Conservation (phyloP, 1,284 basidiomycete genomes). For the Tetrapyrgos nigripes region DNA sequence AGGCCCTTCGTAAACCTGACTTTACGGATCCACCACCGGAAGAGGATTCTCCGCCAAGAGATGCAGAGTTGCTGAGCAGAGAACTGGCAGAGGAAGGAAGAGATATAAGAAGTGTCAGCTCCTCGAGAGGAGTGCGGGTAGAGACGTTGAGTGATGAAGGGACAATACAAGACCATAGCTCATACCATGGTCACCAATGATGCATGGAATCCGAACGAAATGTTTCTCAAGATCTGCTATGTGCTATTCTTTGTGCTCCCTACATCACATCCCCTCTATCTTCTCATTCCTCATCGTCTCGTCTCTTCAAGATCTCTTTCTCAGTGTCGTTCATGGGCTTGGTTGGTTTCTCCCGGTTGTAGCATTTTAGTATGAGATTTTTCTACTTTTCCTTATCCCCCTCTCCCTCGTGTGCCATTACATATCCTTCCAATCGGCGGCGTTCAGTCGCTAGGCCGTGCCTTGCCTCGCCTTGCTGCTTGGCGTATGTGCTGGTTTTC, state of each 20-base stretch:
- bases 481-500: constrained; percentile 5
- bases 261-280: constrained; percentile 9
- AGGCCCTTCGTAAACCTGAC: constrained; percentile 83
- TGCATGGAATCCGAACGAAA: background rate
- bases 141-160: constrained; percentile 72
- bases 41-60: constrained; percentile 57
- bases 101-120: constrained; percentile 80
- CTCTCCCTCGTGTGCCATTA: constrained; percentile 10
- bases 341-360: background rate
- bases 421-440: background rate
- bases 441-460: too few species aligned
- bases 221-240: background rate
- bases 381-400: constrained; percentile 16
- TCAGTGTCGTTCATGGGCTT: background rate
- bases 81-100: constrained; percentile 84
- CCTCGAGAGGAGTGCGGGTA: constrained; percentile 76
- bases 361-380: too few species aligned
- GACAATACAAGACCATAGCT: constrained; percentile 51
- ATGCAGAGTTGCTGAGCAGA: constrained; percentile 60
- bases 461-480: background rate
- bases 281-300: constrained; percentile 35
- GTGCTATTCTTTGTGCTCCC: background rate
- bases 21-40: constrained; percentile 71
- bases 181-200: constrained; percentile 36
- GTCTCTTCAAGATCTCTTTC: background rate